These are phyloP conservation scores for Zostera marina DNA, from an alignment of 116 monocot species.

Conservation along the genomic window DNA sequence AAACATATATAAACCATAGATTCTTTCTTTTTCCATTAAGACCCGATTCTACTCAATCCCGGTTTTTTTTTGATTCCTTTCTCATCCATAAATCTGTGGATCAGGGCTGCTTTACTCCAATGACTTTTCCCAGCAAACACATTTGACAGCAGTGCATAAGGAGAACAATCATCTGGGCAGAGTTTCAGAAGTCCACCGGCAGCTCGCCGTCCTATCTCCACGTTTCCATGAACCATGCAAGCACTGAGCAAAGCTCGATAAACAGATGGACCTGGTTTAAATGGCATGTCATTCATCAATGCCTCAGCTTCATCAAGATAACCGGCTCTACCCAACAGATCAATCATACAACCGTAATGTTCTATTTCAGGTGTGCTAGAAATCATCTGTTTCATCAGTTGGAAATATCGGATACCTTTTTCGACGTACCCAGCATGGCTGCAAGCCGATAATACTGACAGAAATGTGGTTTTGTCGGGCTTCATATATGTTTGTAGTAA, in stretches of 20 bases:
- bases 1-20: no score
- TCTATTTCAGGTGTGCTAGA: slow-evolving; percentile 4
- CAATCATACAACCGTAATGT: slow-evolving; percentile 48
- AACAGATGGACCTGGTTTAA: slow-evolving; percentile 27
- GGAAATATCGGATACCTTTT: slow-evolving; percentile 25
- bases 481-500: not conserved
- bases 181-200: slow-evolving; percentile 20
- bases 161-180: slow-evolving; percentile 27
- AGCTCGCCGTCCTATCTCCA: slow-evolving; percentile 25
- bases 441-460: slow-evolving; percentile 40
- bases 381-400: slow-evolving; percentile 11
- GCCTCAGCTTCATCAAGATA: slow-evolving; percentile 21
- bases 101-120: slow-evolving; percentile 25
- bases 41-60: slow-evolving; percentile 27
- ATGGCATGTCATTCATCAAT: slow-evolving; percentile 26
- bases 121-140: slow-evolving; percentile 24
- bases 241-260: slow-evolving; percentile 38
- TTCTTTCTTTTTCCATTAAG: no score
- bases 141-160: slow-evolving; percentile 32
- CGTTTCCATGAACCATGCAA: slow-evolving; percentile 27
- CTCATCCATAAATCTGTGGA: slow-evolving; percentile 16
- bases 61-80: slow-evolving; percentile 31
- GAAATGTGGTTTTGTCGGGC: slow-evolving; percentile 23
- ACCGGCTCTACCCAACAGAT: slow-evolving; percentile 46
- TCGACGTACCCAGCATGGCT: slow-evolving; percentile 34